Percentiles rank a stretch among this genome's conserved stretches.
These are phyloP conservation scores for Alternaria postmessia DNA, from an alignment of 2,329 filamentous ascomycete species.

Conservation along the genomic window DNA sequence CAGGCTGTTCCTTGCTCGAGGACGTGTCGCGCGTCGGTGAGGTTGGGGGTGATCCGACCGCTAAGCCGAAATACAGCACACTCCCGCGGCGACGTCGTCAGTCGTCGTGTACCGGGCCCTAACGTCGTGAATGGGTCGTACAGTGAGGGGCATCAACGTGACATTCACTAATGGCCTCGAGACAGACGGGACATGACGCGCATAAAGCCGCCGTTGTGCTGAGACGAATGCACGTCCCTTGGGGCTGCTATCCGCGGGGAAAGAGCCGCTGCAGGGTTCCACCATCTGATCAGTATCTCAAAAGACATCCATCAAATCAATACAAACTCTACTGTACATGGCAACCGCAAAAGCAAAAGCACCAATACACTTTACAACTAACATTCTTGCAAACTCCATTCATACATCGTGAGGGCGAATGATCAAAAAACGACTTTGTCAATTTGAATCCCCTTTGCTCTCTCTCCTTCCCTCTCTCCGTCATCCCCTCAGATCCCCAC, in stretches of 20 bases:
- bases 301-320: neutral
- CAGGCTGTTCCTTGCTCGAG: constrained; percentile 18
- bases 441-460: neutral
- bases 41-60: constrained; percentile 33
- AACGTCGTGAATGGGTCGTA: neutral
- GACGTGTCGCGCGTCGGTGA: constrained; percentile 28
- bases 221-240: constrained; percentile 36
- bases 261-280: constrained; percentile 21
- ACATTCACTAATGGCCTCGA: neutral
- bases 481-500: constrained; percentile 1
- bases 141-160: neutral
- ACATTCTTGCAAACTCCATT: neutral
- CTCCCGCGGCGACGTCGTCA: constrained; percentile 14
- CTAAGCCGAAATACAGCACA: constrained; percentile 29
- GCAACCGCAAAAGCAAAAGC: neutral
- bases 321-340: neutral
- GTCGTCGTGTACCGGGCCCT: neutral
- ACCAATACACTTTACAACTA: neutral
- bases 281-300: neutral
- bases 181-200: constrained; percentile 21
- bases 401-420: neutral
- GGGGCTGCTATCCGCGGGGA: constrained; percentile 26
- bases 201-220: constrained; percentile 29
- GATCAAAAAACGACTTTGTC: neutral
- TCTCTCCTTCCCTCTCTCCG: neutral